Evolutionary conservation across 768 basidiomycete genomes (phyloP).

Genomic region (Trametes meyenii): DNA sequence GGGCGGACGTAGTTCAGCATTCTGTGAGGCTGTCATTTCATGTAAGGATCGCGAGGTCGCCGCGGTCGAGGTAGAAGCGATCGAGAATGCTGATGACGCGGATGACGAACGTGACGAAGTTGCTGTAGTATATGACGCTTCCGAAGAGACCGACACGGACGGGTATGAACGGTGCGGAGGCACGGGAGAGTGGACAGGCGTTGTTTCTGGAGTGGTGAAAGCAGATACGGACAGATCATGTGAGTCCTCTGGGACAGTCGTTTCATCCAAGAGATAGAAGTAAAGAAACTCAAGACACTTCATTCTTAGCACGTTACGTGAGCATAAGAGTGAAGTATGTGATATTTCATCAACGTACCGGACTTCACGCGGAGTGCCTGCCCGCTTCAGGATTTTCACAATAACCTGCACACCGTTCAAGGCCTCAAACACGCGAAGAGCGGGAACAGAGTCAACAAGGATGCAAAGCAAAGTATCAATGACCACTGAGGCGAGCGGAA

Average conservation of each 20-base stretch:
- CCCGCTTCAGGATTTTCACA: conserved; percentile 86
- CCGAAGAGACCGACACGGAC: conserved; percentile 5
- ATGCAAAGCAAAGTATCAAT: conserved; percentile 87
- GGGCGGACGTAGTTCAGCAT: neutral
- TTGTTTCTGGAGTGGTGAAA: conserved; percentile 21
- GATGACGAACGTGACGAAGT: conserved; percentile 19
- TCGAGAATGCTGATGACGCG: conserved; percentile 24
- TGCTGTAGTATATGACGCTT: conserved; percentile 10
- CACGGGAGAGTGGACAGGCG: conserved; percentile 30
- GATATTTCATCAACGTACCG: conserved; percentile 50
- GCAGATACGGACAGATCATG: conserved; percentile 23
- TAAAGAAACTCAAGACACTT: conserved; percentile 95
- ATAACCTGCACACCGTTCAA: conserved; percentile 77
- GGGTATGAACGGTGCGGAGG: conserved; percentile 33
- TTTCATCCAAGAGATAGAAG: conserved; percentile 92
- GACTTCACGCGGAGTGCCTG: conserved; percentile 84
- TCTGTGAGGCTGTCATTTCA: conserved; percentile 24
- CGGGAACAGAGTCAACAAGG: conserved; percentile 81
- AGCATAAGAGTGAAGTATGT: neutral
- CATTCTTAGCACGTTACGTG: conserved; percentile 58
- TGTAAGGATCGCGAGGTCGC: conserved; percentile 22
- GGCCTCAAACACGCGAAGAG: conserved; percentile 79
- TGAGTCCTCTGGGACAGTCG: conserved; percentile 30
- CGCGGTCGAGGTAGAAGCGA: conserved; percentile 20
- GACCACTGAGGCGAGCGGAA: conserved; percentile 64